Evolutionary conservation across 768 basidiomycete species (phyloP).

Genomic region (Solioccasus polychromus): DNA sequence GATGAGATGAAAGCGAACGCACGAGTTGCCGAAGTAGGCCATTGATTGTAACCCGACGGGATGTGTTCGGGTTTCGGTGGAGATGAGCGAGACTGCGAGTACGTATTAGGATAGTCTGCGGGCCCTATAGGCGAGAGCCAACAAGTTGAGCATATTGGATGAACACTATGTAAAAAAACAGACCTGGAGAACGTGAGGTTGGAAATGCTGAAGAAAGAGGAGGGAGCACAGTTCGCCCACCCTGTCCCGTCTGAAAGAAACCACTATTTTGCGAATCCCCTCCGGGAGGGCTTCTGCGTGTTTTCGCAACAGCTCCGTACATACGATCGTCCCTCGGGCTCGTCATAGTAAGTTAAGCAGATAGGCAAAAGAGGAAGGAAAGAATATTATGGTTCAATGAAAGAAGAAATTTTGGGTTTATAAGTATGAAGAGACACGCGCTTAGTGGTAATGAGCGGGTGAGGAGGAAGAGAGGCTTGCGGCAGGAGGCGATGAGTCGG

Average conservation of each 20-base stretch:
- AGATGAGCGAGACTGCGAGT: conserved; percentile 63
- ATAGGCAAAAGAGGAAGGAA: conserved; percentile 55
- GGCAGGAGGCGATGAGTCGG: conserved; percentile 39
- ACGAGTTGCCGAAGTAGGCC: conserved; percentile 34
- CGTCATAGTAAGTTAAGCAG: conserved; percentile 61
- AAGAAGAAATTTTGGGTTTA: conserved; percentile 55
- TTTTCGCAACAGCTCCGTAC: conserved; percentile 61
- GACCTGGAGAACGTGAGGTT: conserved; percentile 90
- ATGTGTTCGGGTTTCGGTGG: conserved; percentile 59
- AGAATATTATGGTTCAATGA: conserved; percentile 41
- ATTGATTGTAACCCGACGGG: conserved; percentile 47
- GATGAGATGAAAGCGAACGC: conserved; percentile 28
- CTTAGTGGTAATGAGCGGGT: conserved; percentile 42
- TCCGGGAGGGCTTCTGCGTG: conserved; percentile 63
- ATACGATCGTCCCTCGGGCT: conserved; percentile 70
- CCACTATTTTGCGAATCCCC: conserved; percentile 56
- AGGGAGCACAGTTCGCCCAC: conserved; percentile 88
- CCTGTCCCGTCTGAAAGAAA: conserved; percentile 79
- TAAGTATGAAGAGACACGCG: conserved; percentile 43
- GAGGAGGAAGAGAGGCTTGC: conserved; percentile 31
- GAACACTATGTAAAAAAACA: conserved; percentile 59
- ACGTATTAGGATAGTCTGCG: conserved; percentile 54
- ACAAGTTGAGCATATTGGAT: conserved; percentile 56
- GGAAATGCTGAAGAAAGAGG: conserved; percentile 81
- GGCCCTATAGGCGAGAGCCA: conserved; percentile 57